A percentile compares a stretch with the other conserved stretches of the same genome.
Evolutionary conservation across 192 early-diverging fungal genomes (phyloP).

Genomic region (Coemansia sp.): DNA sequence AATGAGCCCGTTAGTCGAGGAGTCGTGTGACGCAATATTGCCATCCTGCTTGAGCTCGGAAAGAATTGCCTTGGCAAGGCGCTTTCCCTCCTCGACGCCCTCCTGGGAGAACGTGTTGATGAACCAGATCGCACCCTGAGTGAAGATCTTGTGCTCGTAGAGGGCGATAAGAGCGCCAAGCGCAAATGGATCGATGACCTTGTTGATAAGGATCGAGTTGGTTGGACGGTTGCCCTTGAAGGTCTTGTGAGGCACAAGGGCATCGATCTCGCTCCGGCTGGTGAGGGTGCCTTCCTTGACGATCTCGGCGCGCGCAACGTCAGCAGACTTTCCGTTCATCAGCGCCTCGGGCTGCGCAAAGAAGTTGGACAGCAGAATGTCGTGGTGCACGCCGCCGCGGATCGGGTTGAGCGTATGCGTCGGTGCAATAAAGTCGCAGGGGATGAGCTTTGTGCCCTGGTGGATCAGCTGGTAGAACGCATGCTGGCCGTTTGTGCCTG

Average conservation of each 20-base stretch:
- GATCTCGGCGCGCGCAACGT: conserved; percentile 79
- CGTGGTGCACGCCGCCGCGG: conserved; percentile 79
- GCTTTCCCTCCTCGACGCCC: conserved; percentile 98
- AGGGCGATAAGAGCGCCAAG: conserved; percentile 92
- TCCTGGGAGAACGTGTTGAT: conserved; percentile 98
- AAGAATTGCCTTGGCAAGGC: conserved; percentile 94
- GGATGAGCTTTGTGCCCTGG: conserved; percentile 97
- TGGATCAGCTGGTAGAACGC: conserved; percentile 99
- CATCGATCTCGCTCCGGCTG: conserved; percentile 56
- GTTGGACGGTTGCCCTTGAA: conserved; percentile 97
- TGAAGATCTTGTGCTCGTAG: conserved; percentile 99
- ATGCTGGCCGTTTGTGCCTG: conserved; percentile 99
- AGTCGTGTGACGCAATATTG: conserved; percentile 75
- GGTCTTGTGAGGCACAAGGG: conserved; percentile 90
- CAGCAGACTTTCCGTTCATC: conserved; percentile 87
- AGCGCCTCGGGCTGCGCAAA: conserved; percentile 99
- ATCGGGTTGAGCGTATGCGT: conserved; percentile 94
- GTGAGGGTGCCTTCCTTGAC: conserved; percentile 56
- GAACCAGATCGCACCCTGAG: conserved; percentile 96
- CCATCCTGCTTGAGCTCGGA: conserved; percentile 72
- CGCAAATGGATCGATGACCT: conserved; percentile 82
- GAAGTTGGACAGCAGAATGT: conserved; percentile 98
- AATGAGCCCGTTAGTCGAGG: conserved; percentile 94
- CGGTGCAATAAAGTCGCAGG: conserved; percentile 94
- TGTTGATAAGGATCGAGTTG: conserved; percentile 92